phyloP scores from a whole-genome alignment of 768 basidiomycete genomes.

The Amanita fuliginea region DNA sequence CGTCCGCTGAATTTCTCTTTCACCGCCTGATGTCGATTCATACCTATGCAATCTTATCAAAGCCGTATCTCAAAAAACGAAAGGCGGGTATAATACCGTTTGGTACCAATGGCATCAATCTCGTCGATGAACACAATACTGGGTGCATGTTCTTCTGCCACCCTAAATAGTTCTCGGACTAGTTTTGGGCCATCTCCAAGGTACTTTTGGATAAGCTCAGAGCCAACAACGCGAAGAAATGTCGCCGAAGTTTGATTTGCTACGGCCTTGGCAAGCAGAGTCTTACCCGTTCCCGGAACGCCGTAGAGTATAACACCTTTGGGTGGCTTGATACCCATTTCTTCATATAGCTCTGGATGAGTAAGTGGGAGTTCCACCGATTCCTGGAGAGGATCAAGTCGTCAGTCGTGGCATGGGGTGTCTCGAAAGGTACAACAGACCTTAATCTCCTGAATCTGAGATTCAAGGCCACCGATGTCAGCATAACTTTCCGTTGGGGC shows the following conservation, averaged over 20 bases:
- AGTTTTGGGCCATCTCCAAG: slow-evolving; percentile 98
- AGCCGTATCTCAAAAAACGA: background rate
- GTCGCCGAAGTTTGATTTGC: slow-evolving; percentile 98
- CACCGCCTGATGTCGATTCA: slow-evolving; percentile 96
- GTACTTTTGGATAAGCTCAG: slow-evolving; percentile 98
- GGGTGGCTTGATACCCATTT: slow-evolving; percentile 99
- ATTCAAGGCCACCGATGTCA: slow-evolving; percentile 93
- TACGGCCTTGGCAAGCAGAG: slow-evolving; percentile 92
- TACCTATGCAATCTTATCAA: slow-evolving; percentile 42
- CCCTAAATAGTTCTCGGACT: slow-evolving; percentile 93
- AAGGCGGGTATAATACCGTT: slow-evolving; percentile 48
- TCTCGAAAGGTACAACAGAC: slow-evolving; percentile 24
- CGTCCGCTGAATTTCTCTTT: slow-evolving; percentile 97
- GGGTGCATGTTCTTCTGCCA: slow-evolving; percentile 95
- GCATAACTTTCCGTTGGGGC: slow-evolving; percentile 98
- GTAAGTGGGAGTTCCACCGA: slow-evolving; percentile 96
- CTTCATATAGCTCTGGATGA: slow-evolving; percentile 97
- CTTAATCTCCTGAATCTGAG: slow-evolving; percentile 99
- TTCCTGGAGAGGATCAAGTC: slow-evolving; percentile 45
- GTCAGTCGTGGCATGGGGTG: slow-evolving; percentile 3
- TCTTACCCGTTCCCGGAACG: slow-evolving; percentile 97
- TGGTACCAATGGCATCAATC: slow-evolving; percentile 97
- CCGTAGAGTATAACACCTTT: slow-evolving; percentile 99
- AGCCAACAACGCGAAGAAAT: slow-evolving; percentile 94
- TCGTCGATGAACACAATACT: slow-evolving; percentile 99